Conservation (phyloP, 2,329 filamentous ascomycete genomes). For the Aphanocladium album region DNA sequence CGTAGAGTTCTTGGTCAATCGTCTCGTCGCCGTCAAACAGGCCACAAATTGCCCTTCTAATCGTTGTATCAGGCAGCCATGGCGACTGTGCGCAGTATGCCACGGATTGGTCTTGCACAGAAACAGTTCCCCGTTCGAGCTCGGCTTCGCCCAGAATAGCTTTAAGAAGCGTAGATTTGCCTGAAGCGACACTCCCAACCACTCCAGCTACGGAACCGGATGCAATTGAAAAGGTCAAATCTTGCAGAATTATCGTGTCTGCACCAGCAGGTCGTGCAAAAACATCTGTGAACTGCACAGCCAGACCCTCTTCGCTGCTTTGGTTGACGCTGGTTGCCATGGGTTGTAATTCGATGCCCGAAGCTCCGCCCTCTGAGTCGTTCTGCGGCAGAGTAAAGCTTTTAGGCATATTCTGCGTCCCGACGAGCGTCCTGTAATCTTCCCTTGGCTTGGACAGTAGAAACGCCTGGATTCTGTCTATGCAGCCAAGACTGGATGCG, state of each 20-base stretch:
- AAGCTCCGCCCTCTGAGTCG: background rate
- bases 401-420: background rate
- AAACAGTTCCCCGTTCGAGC: slow-evolving; percentile 4
- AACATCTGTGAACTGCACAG: background rate
- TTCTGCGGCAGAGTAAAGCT: background rate
- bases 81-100: slow-evolving; percentile 16
- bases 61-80: slow-evolving; percentile 25
- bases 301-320: background rate
- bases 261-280: slow-evolving; percentile 1
- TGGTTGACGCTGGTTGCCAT: background rate
- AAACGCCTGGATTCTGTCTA: slow-evolving; percentile 19
- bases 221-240: background rate
- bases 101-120: background rate
- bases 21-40: slow-evolving; percentile 18
- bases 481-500: slow-evolving; percentile 16
- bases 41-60: slow-evolving; percentile 27
- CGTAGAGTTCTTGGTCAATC: slow-evolving; percentile 26
- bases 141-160: slow-evolving; percentile 25
- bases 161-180: slow-evolving; percentile 31
- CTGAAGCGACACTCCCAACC: slow-evolving; percentile 31
- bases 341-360: background rate
- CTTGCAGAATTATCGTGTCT: background rate
- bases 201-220: slow-evolving; percentile 19
- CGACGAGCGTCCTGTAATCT: background rate
- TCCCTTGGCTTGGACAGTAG: slow-evolving; percentile 8